Evolutionary conservation across 2,329 filamentous ascomycete genomes (phyloP), one percentile per base, ranked within the genome.

Genomic region (Coleophoma crateriformis): DNA sequence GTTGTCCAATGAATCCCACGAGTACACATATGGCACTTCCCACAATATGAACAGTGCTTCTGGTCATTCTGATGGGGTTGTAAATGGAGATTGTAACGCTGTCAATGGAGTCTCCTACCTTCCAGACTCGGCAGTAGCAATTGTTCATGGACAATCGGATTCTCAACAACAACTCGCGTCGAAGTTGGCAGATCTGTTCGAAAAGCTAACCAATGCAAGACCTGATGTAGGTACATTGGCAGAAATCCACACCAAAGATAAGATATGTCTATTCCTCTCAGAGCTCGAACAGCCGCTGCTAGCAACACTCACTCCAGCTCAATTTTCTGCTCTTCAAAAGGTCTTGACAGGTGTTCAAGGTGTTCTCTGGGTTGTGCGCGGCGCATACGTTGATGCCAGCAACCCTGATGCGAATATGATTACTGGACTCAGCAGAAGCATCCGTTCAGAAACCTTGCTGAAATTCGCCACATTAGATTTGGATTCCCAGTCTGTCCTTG

Each of bases 321-420:
- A 70, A n/a, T 81, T 77, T 50, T 40, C 61, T 0, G 39, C 59
- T 1, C 67, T 82, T 27, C 68, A 73, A 17, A 54, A 58, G 0
- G 51, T 80, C 4, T 60, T 76, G 2, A 59, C 61, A 5, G 52
- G 46, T 1, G 63, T 69, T 0, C 67, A 66, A 33, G 67, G 69
- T 2, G 56, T 81, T 3, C 48, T 81, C 0, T 82, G 77, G 76
- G 54, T 79, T 11, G 74, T 74, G 0, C 62, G 64, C 1, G 71
- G 70, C 3, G 72, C 71, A 4, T 68, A 73, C 41, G 66, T 50
- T 58, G 62, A 64, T 40, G 54, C 61, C 38, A 45, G 42, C 8
- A 56, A 57, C 37, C 62, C 62, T 17, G 56, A 58, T 22, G 33
- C 47, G 2, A 62, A 61, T 15, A 58, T 63, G 58, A 47, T 65